Percentiles rank a stretch among this genome's conserved stretches.
These are phyloP conservation scores for Kickxella alabastrina DNA, from an alignment of 192 early-diverging fungal species.

Conservation along the genomic window DNA sequence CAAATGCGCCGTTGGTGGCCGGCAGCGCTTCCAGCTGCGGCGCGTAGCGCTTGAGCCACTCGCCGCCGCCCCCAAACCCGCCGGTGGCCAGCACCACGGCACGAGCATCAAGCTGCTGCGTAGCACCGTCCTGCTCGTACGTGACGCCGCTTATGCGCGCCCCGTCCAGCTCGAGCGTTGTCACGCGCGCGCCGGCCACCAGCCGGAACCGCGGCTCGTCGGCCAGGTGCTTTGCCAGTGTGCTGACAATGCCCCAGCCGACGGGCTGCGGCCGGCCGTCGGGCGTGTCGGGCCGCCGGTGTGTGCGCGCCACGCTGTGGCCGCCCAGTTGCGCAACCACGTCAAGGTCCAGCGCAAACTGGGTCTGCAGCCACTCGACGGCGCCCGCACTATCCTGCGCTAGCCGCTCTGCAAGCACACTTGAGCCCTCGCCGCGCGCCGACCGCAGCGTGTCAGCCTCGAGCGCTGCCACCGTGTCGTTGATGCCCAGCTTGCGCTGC, in stretches of 20 bases:
- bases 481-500: slow-evolving; percentile 63
- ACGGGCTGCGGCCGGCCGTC: slow-evolving; percentile 71
- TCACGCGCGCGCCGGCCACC: slow-evolving; percentile 80
- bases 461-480: slow-evolving; percentile 83
- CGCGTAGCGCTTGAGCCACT: slow-evolving; percentile 78
- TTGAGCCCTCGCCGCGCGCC: slow-evolving; percentile 75
- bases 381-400: slow-evolving; percentile 81
- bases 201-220: slow-evolving; percentile 71
- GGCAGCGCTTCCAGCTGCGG: slow-evolving; percentile 69
- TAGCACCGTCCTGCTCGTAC: slow-evolving; percentile 57
- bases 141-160: slow-evolving; percentile 77
- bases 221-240: slow-evolving; percentile 78
- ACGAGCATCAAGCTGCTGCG: slow-evolving; percentile 52
- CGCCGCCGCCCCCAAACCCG: slow-evolving; percentile 92
- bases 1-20: slow-evolving; percentile 93
- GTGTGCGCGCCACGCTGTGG: slow-evolving; percentile 90
- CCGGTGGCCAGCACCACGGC: slow-evolving; percentile 91
- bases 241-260: slow-evolving; percentile 94
- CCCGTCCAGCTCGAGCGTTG: slow-evolving; percentile 61
- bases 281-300: slow-evolving; percentile 56
- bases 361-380: slow-evolving; percentile 90
- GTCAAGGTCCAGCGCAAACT: slow-evolving; percentile 84
- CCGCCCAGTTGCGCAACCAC: slow-evolving; percentile 87
- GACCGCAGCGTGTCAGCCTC: slow-evolving; percentile 83
- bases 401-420: slow-evolving; percentile 79